Evolutionary conservation across 805 yeast species (phyloP).

Genomic region (Ogataea pini): DNA sequence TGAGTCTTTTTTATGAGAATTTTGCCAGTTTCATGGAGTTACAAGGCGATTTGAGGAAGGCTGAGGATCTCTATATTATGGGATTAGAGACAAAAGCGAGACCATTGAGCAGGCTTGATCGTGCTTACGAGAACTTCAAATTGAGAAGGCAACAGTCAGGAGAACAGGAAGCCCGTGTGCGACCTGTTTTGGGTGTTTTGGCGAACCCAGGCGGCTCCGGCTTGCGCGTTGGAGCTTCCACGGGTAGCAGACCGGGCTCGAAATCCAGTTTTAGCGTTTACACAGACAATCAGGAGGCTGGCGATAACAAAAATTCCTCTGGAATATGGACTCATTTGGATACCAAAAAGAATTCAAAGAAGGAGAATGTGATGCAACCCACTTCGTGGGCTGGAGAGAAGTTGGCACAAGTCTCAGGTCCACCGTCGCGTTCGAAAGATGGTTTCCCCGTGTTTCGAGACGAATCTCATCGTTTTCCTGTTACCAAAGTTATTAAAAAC

Average conservation of each 20-base stretch:
- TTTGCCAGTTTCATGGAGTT: conserved; percentile 67
- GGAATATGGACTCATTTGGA: conserved; percentile 53
- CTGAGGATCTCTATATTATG: conserved; percentile 55
- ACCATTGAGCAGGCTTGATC: conserved; percentile 53
- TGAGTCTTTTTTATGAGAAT: conserved; percentile 76
- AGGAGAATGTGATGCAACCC: conserved; percentile 62
- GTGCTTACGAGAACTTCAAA: conserved; percentile 46
- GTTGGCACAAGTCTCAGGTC: conserved; percentile 37
- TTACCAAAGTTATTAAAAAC: conserved; percentile 50
- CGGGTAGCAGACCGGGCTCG: conserved; percentile 17
- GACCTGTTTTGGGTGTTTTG: conserved; percentile 14
- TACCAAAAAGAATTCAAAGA: conserved; percentile 48
- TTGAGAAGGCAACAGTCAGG: conserved; percentile 36
- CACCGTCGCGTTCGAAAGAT: conserved; percentile 5
- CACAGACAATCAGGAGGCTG: conserved; percentile 13
- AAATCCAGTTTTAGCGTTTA: conserved; percentile 24
- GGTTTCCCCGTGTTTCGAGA: conserved; percentile 43
- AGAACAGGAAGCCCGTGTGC: neutral
- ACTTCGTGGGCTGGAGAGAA: conserved; percentile 66
- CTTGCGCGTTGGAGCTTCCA: conserved; percentile 8
- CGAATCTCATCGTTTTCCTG: conserved; percentile 36
- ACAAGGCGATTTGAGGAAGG: conserved; percentile 49
- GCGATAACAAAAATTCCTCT: conserved; percentile 5
- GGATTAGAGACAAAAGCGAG: conserved; percentile 66
- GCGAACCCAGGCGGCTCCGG: conserved; percentile 30